Conservation (phyloP, 345 rosid species). For the Moringa oleifera region DNA sequence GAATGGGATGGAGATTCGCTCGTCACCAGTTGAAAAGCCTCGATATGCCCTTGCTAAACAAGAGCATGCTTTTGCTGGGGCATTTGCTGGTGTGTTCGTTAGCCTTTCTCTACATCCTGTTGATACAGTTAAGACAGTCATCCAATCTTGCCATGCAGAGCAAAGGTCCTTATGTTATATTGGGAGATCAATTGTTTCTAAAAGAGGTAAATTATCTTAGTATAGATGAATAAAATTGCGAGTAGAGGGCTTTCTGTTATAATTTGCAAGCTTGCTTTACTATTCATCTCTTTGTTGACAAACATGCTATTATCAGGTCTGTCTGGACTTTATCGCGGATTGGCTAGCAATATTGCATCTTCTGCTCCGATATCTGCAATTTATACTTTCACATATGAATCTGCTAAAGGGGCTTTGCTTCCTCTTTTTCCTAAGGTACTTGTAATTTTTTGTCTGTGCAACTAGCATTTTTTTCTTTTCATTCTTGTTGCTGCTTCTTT, state of each 20-base stretch:
- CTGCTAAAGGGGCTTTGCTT: slow-evolving; percentile 73
- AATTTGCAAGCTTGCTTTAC: slow-evolving; percentile 6
- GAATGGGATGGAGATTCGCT: slow-evolving; percentile 15
- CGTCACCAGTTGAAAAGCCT: slow-evolving; percentile 28
- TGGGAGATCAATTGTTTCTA: slow-evolving; percentile 73
- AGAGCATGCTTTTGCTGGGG: slow-evolving; percentile 93
- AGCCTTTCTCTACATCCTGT: slow-evolving; percentile 94
- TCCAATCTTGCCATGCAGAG: slow-evolving; percentile 64
- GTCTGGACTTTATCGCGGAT: slow-evolving; percentile 78
- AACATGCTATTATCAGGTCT: slow-evolving; percentile 41
- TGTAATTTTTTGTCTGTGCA: slow-evolving; percentile 9
- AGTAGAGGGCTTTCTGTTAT: not conserved
- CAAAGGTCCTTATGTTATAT: slow-evolving; percentile 57
- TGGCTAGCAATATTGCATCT: slow-evolving; percentile 75
- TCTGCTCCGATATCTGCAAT: slow-evolving; percentile 94
- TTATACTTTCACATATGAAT: slow-evolving; percentile 83
- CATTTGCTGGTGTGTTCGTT: slow-evolving; percentile 71
- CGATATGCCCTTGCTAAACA: slow-evolving; percentile 46
- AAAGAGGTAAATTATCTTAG: slow-evolving; percentile 51
- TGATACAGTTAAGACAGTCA: slow-evolving; percentile 78
- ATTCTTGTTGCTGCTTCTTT: slow-evolving; percentile 1
- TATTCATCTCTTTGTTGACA: not conserved
- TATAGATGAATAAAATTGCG: not conserved
- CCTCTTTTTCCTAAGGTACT: slow-evolving; percentile 74
- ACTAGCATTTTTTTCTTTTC: slow-evolving; percentile 3